Conservation (phyloP, 2,329 filamentous ascomycete species). For the Cercospora nicotianae region DNA sequence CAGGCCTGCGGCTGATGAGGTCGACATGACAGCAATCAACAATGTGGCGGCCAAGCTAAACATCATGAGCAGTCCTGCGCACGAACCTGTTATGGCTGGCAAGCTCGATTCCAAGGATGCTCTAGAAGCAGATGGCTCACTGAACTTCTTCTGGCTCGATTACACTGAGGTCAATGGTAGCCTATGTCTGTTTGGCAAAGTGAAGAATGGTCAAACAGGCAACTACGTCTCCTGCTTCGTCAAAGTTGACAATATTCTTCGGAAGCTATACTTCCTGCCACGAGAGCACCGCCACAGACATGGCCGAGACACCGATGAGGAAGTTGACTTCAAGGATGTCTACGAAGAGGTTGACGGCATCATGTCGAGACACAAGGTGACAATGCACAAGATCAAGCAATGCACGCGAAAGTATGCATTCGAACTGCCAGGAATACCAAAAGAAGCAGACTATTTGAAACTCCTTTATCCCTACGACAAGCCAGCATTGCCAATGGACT, state of each 20-base stretch:
- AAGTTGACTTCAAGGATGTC: conserved; percentile 83
- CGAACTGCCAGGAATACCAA: conserved; percentile 82
- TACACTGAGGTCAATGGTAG: conserved; percentile 91
- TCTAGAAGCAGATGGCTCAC: conserved; percentile 88
- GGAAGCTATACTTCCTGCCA: conserved; percentile 91
- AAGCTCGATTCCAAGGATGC: conserved; percentile 83
- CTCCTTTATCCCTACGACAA: conserved; percentile 94
- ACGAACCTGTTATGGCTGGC: conserved; percentile 65
- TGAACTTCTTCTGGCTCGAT: conserved; percentile 96
- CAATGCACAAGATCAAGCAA: conserved; percentile 89
- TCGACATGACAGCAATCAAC: conserved; percentile 84
- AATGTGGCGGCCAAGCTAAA: conserved; percentile 82
- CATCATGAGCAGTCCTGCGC: conserved; percentile 73
- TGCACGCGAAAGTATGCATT: conserved; percentile 93
- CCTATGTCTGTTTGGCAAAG: conserved; percentile 93
- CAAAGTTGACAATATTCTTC: conserved; percentile 90
- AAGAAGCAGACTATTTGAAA: conserved; percentile 88
- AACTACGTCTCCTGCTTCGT: conserved; percentile 88
- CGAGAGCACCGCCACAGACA: conserved; percentile 62
- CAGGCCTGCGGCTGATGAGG: conserved; percentile 55
- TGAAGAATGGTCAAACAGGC: conserved; percentile 80
- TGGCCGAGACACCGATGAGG: conserved; percentile 70
- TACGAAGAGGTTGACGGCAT: conserved; percentile 84
- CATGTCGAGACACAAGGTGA: conserved; percentile 83
- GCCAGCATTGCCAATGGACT: conserved; percentile 67